Percentiles rank a stretch among this genome's conserved stretches.
phyloP scores from a whole-genome alignment of 805 yeast genomes.

The Tetrapisispora iriomotensis region DNA sequence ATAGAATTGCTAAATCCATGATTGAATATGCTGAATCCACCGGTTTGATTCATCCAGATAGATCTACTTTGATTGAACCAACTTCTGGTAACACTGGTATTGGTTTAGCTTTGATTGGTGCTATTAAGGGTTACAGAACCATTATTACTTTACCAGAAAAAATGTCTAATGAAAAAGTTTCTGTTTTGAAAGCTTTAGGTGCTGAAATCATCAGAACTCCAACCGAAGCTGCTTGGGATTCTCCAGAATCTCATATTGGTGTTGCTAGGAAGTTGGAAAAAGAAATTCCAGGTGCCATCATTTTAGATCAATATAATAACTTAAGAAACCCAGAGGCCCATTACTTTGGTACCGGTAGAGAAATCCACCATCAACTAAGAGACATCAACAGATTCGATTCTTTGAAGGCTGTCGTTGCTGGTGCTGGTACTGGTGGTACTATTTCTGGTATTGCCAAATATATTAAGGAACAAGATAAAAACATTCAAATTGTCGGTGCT shows the following conservation, averaged over 20 bases:
- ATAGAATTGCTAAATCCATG: conserved; percentile 81
- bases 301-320: conserved; percentile 75
- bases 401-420: conserved; percentile 69
- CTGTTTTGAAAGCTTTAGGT: conserved; percentile 79
- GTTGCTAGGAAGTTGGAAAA: conserved; percentile 72
- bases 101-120: conserved; percentile 80
- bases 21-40: conserved; percentile 71
- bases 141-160: conserved; percentile 84
- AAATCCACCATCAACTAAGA: conserved; percentile 71
- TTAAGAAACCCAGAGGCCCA: conserved; percentile 76
- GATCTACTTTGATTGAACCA: conserved; percentile 72
- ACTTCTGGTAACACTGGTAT: conserved; percentile 90
- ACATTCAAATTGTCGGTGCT: conserved; percentile 61
- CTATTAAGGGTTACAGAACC: conserved; percentile 77
- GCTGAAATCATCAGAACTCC: conserved; percentile 89
- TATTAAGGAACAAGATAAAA: conserved; percentile 59
- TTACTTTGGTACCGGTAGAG: conserved; percentile 74
- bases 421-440: conserved; percentile 94
- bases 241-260: conserved; percentile 86
- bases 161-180: conserved; percentile 85
- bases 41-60: conserved; percentile 74
- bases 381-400: conserved; percentile 36
- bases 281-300: conserved; percentile 78
- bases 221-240: conserved; percentile 86
- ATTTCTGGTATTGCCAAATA: conserved; percentile 72